These are phyloP conservation scores for Didymella segeticola DNA, from an alignment of 2,329 filamentous ascomycete species.

Conservation along the genomic window DNA sequence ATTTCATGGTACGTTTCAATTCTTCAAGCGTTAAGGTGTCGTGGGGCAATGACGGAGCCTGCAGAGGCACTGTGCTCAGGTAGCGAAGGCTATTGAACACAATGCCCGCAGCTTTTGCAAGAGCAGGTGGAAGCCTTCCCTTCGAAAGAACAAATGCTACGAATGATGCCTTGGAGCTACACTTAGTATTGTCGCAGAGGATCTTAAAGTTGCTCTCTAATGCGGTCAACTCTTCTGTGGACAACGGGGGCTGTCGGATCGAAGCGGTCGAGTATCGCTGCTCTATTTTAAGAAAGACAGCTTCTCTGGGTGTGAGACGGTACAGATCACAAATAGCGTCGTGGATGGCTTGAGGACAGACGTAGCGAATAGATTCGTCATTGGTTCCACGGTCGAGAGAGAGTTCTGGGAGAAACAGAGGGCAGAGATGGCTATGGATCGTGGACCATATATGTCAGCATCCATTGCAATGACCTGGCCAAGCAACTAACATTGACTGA, in stretches of 20 bases:
- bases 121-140: neutral
- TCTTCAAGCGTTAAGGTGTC: neutral
- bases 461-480: neutral
- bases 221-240: neutral
- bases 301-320: neutral
- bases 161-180: neutral
- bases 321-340: neutral
- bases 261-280: neutral
- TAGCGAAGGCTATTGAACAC: slow-evolving; percentile 1
- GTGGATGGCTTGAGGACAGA: neutral
- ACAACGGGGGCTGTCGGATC: neutral
- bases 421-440: neutral
- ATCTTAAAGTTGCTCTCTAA: neutral
- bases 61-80: neutral
- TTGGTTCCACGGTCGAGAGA: neutral
- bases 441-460: neutral
- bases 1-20: neutral
- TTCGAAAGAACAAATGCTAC: neutral
- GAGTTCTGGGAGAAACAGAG: neutral
- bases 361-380: neutral
- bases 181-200: neutral
- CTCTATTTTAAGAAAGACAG: neutral
- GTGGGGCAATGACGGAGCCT: neutral
- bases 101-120: neutral
- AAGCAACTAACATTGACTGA: neutral